These are phyloP conservation scores for Pseudocercospora macadamiae DNA, from an alignment of 2,329 filamentous ascomycete species.

Conservation along the genomic window DNA sequence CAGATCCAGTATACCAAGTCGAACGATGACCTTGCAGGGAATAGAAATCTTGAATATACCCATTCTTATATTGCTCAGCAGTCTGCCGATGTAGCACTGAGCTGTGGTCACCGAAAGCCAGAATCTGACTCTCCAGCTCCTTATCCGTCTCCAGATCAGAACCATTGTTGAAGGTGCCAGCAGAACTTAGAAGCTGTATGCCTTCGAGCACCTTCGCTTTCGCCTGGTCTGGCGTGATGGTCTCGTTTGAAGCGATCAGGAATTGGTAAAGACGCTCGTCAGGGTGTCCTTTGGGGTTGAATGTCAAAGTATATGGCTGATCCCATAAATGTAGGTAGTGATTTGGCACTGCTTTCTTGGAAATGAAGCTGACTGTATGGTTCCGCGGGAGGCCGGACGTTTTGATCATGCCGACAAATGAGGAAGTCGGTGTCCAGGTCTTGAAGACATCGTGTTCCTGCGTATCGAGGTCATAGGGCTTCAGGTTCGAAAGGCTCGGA, in stretches of 20 bases:
- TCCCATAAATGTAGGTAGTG: slow-evolving; percentile 11
- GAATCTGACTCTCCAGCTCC: background rate
- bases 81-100: slow-evolving; percentile 1
- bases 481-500: slow-evolving; percentile 11
- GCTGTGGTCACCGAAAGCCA: slow-evolving; percentile 2
- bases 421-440: background rate
- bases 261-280: background rate
- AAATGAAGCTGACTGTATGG: slow-evolving; percentile 6
- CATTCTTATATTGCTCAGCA: slow-evolving; percentile 7
- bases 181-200: background rate
- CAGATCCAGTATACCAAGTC: slow-evolving; percentile 14
- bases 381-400: slow-evolving; percentile 9
- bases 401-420: slow-evolving; percentile 1
- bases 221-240: background rate
- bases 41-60: slow-evolving; percentile 15
- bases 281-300: background rate
- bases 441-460: slow-evolving; percentile 9
- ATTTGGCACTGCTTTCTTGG: slow-evolving; percentile 4
- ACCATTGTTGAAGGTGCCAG: slow-evolving; percentile 6
- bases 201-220: slow-evolving; percentile 7
- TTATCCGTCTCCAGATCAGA: background rate
- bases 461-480: slow-evolving; percentile 1
- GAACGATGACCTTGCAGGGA: slow-evolving; percentile 16
- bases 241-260: slow-evolving; percentile 4
- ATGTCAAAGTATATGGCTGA: background rate